A percentile compares a stretch with the other conserved stretches of the same genome.
Conservation (phyloP, 1,139 yeast species). For the Spathaspora sp. region DNA sequence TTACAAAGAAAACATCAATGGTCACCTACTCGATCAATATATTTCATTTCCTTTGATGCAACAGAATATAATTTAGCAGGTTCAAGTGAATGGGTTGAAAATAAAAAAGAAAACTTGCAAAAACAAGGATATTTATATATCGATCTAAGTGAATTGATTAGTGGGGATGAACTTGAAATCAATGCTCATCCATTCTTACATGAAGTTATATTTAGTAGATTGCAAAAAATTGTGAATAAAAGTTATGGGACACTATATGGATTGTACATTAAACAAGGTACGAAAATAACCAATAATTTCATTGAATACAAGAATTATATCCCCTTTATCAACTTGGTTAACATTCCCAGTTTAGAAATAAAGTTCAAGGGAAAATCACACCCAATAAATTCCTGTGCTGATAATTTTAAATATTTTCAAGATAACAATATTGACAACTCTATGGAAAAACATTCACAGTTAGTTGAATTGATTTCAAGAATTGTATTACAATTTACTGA, state of each 20-base stretch:
- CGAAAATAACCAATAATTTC: conserved; percentile 38
- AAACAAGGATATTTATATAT: conserved; percentile 71
- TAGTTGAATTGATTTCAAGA: conserved; percentile 58
- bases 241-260: conserved; percentile 19
- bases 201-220: conserved; percentile 38
- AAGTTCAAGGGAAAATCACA: conserved; percentile 46
- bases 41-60: conserved; percentile 87
- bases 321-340: conserved; percentile 63
- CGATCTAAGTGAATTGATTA: conserved; percentile 73
- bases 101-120: conserved; percentile 49
- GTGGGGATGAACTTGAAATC: conserved; percentile 58
- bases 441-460: conserved; percentile 55
- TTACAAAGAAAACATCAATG: conserved; percentile 68
- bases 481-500: conserved; percentile 61
- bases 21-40: conserved; percentile 81
- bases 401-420: conserved; percentile 59
- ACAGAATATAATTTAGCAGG: conserved; percentile 84
- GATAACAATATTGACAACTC: conserved; percentile 48
- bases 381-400: conserved; percentile 67
- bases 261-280: conserved; percentile 18
- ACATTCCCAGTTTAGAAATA: conserved; percentile 68
- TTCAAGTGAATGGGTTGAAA: conserved; percentile 74
- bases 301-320: conserved; percentile 62
- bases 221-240: conserved; percentile 33
- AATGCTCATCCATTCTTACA: conserved; percentile 69